phyloP scores from a whole-genome alignment of 768 basidiomycete species.

The Pleurotus cornucopiae region DNA sequence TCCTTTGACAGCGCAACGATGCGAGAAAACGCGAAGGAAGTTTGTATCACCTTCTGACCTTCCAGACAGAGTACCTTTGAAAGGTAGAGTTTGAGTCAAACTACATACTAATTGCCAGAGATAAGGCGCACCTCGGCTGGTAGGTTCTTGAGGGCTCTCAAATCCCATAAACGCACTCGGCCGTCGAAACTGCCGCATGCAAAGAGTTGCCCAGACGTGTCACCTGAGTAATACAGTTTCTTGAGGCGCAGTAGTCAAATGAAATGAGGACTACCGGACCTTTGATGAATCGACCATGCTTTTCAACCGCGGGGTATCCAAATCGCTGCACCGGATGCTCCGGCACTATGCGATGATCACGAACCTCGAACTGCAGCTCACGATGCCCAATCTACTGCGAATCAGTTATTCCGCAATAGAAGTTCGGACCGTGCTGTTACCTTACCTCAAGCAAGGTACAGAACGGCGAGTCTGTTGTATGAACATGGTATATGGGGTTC shows the following conservation, averaged over 20 bases:
- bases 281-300: slow-evolving; percentile 41
- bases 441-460: slow-evolving; percentile 41
- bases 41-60: slow-evolving; percentile 33
- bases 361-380: slow-evolving; percentile 50
- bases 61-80: slow-evolving; percentile 29
- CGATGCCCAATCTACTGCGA: slow-evolving; percentile 38
- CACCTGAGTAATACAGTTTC: slow-evolving; percentile 3
- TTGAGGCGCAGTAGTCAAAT: too few species aligned
- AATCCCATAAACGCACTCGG: slow-evolving; percentile 42
- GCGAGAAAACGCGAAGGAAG: slow-evolving; percentile 26
- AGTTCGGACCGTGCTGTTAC: neutral
- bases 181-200: slow-evolving; percentile 41
- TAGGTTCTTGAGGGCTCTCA: slow-evolving; percentile 30
- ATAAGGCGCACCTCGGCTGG: slow-evolving; percentile 17
- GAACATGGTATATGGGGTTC: slow-evolving; percentile 40
- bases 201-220: slow-evolving; percentile 26
- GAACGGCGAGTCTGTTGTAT: slow-evolving; percentile 30
- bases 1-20: slow-evolving; percentile 35
- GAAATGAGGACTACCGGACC: slow-evolving; percentile 20
- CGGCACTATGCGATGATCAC: slow-evolving; percentile 38
- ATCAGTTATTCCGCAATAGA: neutral
- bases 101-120: neutral
- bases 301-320: slow-evolving; percentile 32
- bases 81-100: neutral
- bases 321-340: slow-evolving; percentile 34